phyloP scores from a whole-genome alignment of 108 stramenopile genomes.

The Nannochloropsis salina region DNA sequence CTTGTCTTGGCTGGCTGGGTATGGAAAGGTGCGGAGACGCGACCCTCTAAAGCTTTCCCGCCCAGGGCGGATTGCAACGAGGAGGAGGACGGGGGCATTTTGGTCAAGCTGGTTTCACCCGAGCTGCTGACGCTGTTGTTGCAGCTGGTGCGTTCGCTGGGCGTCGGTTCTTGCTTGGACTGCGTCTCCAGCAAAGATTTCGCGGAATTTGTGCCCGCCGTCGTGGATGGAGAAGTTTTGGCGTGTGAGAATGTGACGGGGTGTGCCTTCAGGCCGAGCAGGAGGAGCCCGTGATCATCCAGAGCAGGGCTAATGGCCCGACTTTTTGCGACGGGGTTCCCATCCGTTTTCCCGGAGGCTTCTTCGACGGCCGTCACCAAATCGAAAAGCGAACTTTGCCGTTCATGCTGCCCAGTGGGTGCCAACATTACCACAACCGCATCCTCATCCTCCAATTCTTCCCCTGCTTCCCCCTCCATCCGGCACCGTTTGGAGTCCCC shows the following conservation, averaged over 20 bases:
- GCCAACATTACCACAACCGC: not conserved
- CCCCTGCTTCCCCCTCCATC: not conserved
- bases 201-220: not conserved
- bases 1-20: too few species aligned
- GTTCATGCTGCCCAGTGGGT: not conserved
- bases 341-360: not conserved
- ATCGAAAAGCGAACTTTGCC: slow-evolving; percentile 9
- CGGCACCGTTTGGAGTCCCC: not conserved
- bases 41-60: not conserved
- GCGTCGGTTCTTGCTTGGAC: not conserved
- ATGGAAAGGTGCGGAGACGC: too few species aligned
- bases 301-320: not conserved
- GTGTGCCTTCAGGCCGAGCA: not conserved
- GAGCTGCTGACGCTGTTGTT: not conserved
- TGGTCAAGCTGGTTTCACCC: not conserved
- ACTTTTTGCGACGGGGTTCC: not conserved
- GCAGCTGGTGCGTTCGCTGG: not conserved
- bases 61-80: not conserved
- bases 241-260: not conserved
- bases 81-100: not conserved
- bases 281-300: not conserved
- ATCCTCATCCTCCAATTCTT: not conserved
- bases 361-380: not conserved
- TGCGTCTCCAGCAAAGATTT: not conserved
- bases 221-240: not conserved